A percentile compares a stretch with the other conserved stretches of the same genome.
Conservation (phyloP, 345 rosid genomes). For the Leavenworthia alabamica region DNA sequence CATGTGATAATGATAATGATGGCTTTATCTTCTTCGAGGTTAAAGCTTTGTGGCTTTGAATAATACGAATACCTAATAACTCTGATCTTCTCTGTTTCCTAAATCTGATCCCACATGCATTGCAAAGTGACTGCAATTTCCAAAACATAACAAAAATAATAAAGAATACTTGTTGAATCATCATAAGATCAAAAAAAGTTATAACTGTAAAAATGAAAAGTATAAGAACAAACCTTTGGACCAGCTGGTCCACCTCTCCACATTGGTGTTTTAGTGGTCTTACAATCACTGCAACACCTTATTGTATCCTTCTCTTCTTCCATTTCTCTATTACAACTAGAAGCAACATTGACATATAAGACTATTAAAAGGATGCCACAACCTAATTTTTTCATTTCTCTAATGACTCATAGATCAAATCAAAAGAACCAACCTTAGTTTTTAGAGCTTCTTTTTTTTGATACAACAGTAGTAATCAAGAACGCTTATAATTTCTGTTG, state of each 20-base stretch:
- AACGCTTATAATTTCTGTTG: not conserved
- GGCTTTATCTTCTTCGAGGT: conserved; percentile 21
- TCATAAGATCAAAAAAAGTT: not conserved
- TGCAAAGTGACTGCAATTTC: conserved; percentile 60
- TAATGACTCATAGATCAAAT: not conserved
- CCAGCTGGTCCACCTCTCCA: conserved; percentile 94
- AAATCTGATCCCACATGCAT: conserved; percentile 87
- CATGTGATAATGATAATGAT: not conserved
- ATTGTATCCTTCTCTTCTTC: conserved; percentile 28
- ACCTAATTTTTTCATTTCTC: not conserved
- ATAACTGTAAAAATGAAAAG: not conserved
- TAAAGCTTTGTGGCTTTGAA: conserved; percentile 20
- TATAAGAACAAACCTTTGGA: conserved; percentile 52
- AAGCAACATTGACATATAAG: not conserved
- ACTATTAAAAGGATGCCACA: not conserved
- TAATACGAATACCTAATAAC: conserved; percentile 19
- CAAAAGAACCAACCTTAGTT: conserved; percentile 11
- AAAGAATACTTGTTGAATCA: not conserved
- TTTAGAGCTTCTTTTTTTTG: not conserved
- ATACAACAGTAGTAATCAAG: not conserved
- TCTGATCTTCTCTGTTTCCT: conserved; percentile 52
- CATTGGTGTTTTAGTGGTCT: conserved; percentile 73
- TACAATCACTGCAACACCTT: conserved; percentile 62
- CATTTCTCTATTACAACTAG: conserved; percentile 22
- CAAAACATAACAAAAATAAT: not conserved